Evolutionary conservation across 2,329 filamentous ascomycete genomes (phyloP).

Genomic region (Fusarium cyanostomum): DNA sequence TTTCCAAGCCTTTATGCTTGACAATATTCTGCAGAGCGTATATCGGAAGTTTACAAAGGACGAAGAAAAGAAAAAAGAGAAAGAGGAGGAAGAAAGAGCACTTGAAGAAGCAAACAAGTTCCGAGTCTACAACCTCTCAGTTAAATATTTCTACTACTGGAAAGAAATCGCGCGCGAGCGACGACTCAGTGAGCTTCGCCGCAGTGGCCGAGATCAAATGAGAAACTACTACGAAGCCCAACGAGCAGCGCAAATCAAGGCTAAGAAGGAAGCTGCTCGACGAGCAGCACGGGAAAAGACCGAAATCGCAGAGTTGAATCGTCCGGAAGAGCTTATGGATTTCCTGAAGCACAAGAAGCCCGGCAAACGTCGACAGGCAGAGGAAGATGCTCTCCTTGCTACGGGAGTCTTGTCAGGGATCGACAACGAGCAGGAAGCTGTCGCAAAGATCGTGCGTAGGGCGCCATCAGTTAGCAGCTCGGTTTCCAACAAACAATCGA

Average conservation of each 20-base stretch:
- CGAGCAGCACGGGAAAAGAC: constrained; percentile 40
- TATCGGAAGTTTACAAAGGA: constrained; percentile 54
- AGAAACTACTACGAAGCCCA: constrained; percentile 56
- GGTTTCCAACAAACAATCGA: constrained; percentile 34
- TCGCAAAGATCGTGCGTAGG: constrained; percentile 49
- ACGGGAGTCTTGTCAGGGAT: constrained; percentile 55
- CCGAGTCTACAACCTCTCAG: constrained; percentile 57
- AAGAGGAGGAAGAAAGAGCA: constrained; percentile 59
- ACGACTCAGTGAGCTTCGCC: constrained; percentile 60
- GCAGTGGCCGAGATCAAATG: constrained; percentile 61
- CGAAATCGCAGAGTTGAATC: constrained; percentile 43
- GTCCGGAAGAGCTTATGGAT: constrained; percentile 48
- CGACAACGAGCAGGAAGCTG: constrained; percentile 49
- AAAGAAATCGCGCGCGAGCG: constrained; percentile 58
- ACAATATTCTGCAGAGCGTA: constrained; percentile 54
- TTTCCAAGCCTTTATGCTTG: constrained; percentile 57
- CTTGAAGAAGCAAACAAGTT: constrained; percentile 59
- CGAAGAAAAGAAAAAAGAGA: constrained; percentile 53
- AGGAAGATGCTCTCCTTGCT: constrained; percentile 53
- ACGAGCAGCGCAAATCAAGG: constrained; percentile 45
- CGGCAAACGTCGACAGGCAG: constrained; percentile 45
- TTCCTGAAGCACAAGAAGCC: constrained; percentile 46
- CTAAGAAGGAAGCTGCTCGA: constrained; percentile 48
- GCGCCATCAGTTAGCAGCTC: constrained; percentile 37
- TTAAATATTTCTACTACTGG: constrained; percentile 68